phyloP scores from a whole-genome alignment of 371 early-diverging fungal species.

The Mortierella sp. region DNA sequence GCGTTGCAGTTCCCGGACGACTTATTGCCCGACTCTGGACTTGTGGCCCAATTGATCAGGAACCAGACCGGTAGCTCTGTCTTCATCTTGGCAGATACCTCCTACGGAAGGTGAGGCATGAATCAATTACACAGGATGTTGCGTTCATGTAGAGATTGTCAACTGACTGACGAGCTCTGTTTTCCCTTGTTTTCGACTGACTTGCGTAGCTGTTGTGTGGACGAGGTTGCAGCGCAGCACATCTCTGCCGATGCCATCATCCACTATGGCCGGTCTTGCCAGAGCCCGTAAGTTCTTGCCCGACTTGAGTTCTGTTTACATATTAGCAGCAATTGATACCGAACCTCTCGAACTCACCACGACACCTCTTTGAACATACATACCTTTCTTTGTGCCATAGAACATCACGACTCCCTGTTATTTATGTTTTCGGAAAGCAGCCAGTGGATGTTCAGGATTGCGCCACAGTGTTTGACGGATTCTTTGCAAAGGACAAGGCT shows the following conservation, averaged over 20 bases:
- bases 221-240: constrained; percentile 96
- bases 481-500: constrained; percentile 56
- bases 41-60: constrained; percentile 68
- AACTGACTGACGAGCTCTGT: background rate
- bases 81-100: constrained; percentile 93
- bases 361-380: background rate
- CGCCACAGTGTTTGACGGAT: constrained; percentile 59
- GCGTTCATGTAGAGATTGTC: background rate
- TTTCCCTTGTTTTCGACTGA: background rate
- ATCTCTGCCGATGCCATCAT: constrained; percentile 86
- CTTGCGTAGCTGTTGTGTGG: constrained; percentile 91
- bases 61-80: constrained; percentile 63
- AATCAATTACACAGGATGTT: background rate
- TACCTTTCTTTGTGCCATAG: constrained; percentile 41
- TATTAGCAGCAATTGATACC: background rate
- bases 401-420: constrained; percentile 84
- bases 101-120: constrained; percentile 81
- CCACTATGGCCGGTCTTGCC: constrained; percentile 94
- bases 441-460: constrained; percentile 74
- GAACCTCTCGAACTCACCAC: background rate
- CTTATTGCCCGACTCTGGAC: constrained; percentile 78
- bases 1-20: constrained; percentile 97
- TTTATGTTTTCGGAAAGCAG: constrained; percentile 88
- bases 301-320: background rate
- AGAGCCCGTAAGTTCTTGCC: constrained; percentile 76